Base-by-base conservation (phyloP, 306 rosid species). In the Abrus pulchellus region DNA sequence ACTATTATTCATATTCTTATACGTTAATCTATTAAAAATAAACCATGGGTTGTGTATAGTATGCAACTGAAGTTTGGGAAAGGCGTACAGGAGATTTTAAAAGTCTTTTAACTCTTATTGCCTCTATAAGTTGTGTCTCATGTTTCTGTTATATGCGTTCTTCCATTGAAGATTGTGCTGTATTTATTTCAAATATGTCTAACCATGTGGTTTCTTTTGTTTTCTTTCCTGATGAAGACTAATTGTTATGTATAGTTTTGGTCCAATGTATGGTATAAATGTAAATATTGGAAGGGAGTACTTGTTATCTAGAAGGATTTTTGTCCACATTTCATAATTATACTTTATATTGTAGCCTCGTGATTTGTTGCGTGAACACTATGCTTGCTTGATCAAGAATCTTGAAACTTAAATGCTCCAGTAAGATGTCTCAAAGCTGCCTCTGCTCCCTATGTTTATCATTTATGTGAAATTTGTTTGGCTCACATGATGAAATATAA, bases 31-130 rank as follows among this genome's bases (percentile, higher is more conserved):
- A 34, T 75, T 74, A 69, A 63, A 50, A 33, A 5, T 14, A 67
- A 54, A 64, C 6, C n/a, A 6, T 61, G 66, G 62, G 7, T 48
- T 33, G 49, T 69, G 50, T 48, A 57, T 38, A 47, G 62, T 70
- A 49, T 13, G n/a, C 52, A 43, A 34, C 60, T 60, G 76, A 72
- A 72, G 69, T 59, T 52, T 80, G 20, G 78, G 36, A 64, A 78
- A 33, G 33, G 82, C 54, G 79, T 30, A 79, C 9, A 2, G n/a
- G 6, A 55, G 61, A 54, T 49, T 71, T 48, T 75, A 36, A 33
- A 67, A 8, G 11, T 36, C 20, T 20, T 20, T 20, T 20, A 20
- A 20, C 20, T 77, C 6, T 47, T 60, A 32, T 49, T 60, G 52
- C 76, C 72, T 38, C 20, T 14, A 57, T 57, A 50, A 72, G 43